phyloP scores from a whole-genome alignment of 331 rosid species.

The Quercus tomentella region DNA sequence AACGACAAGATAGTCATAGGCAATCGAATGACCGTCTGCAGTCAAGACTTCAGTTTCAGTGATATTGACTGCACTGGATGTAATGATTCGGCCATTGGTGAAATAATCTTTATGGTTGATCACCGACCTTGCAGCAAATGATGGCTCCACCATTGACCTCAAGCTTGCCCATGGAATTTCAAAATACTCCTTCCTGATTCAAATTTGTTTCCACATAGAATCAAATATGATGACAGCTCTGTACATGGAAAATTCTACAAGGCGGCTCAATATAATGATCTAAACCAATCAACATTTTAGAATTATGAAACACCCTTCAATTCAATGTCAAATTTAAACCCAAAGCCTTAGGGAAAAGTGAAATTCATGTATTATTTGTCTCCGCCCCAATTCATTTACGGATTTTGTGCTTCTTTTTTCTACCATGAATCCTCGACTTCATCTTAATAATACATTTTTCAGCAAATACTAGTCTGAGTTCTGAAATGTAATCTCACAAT shows the following conservation, averaged over 20 bases:
- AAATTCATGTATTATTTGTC: neutral
- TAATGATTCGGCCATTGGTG: conserved; percentile 37
- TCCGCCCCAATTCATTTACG: too few species aligned
- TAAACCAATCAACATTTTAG: neutral
- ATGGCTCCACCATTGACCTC: conserved; percentile 80
- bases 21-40: conserved; percentile 45
- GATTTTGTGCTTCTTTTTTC: too few species aligned
- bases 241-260: conserved; percentile 1
- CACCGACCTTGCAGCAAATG: conserved; percentile 56
- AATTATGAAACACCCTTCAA: neutral
- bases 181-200: conserved; percentile 74
- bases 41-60: conserved; percentile 55
- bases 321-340: neutral
- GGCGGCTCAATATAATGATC: neutral
- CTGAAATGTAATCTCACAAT: too few species aligned
- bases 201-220: conserved; percentile 13
- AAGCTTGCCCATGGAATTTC: conserved; percentile 78
- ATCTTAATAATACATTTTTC: too few species aligned
- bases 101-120: conserved; percentile 69
- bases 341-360: neutral
- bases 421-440: too few species aligned
- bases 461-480: too few species aligned
- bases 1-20: conserved; percentile 57
- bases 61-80: conserved; percentile 45
- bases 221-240: neutral